Evolutionary conservation across 495 filamentous ascomycete genomes (phyloP), one percentile per base, ranked within the genome.

Genomic region (Hyaloscypha hepaticicola): DNA sequence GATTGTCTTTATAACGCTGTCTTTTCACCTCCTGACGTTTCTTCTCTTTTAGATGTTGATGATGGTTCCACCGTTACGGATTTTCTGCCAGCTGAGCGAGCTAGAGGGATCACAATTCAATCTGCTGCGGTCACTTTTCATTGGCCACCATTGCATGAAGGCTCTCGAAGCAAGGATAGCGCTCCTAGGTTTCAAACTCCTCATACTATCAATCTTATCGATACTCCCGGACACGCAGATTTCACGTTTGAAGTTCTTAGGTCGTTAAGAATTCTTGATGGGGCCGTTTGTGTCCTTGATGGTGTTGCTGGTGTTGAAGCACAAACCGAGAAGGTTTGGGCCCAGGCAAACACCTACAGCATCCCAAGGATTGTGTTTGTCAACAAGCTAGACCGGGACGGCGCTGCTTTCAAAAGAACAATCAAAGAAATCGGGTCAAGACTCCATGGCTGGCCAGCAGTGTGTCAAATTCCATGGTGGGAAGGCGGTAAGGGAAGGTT

Each of bases 231-330:
- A 3, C 96, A 99, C 69, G 94, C 96, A 26, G 96, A 99, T 74
- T 99, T 99, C 73, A 96, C 95, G 2, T 98, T 98, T 68, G 96
- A 99, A 74, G 96, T 99, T 19, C 83, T 97, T 66, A 87, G 96
- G 19, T 97, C 94, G 21, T 77, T 98, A 52, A 91, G 93, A 29
- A 90, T 98, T 34, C 85, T 99, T 0, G 96, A 99, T 73, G 95
- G 95, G 9, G 93, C 93, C 1, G 88, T 99, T 31, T 97, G 93
- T 69, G 96, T 99, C 67, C 83, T 99, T 22, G 96, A 99, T 67
- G 92, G 92, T 8, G 96, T 99, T 49, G 94, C 96, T 63, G 96
- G 96, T 1, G 95, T 99, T 22, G 96, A 99, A 73, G 94, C 96
- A 1, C 96, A 98, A 75, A 99, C 96, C 0, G 96, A 99, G 75